Percentiles rank a stretch among this genome's conserved stretches.
These are phyloP conservation scores for Saururus chinensis DNA, from an alignment of 164 flowering plant species.

Conservation along the genomic window DNA sequence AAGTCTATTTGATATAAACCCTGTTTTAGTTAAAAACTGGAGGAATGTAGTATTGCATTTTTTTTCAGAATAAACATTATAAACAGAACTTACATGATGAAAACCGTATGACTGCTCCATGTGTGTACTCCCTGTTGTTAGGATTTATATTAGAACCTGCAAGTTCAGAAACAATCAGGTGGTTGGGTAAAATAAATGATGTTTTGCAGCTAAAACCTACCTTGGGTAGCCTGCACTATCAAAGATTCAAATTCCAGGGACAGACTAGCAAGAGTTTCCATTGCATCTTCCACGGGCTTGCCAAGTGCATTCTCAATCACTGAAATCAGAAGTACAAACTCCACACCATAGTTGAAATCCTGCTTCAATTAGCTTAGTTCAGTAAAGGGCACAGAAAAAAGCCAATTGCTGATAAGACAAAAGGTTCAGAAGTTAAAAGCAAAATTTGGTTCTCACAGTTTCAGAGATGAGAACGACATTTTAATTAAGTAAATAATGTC, in stretches of 20 bases:
- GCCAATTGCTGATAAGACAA: not conserved
- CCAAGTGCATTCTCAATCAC: constrained; percentile 35
- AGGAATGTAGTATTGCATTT: not conserved
- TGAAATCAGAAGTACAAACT: constrained; percentile 55
- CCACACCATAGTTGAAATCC: constrained; percentile 84
- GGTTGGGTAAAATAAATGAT: not conserved
- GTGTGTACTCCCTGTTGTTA: constrained; percentile 45
- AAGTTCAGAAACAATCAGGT: not conserved
- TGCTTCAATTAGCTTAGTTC: constrained; percentile 16
- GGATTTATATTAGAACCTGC: constrained; percentile 61
- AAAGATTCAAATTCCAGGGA: constrained; percentile 41
- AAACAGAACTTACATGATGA: constrained; percentile 52
- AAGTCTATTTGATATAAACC: not conserved
- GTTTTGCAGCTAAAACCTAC: constrained; percentile 16
- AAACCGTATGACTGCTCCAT: constrained; percentile 61
- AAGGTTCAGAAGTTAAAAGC: not conserved
- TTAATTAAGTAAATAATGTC: too few relatives aligned
- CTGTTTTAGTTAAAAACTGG: not conserved
- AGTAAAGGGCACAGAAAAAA: not conserved
- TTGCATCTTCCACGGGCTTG: constrained; percentile 48
- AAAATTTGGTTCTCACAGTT: not conserved
- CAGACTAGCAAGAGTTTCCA: constrained; percentile 42
- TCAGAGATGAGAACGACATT: not conserved
- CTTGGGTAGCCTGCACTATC: constrained; percentile 76
- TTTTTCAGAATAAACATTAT: not conserved